These are phyloP conservation scores for Russula virescens DNA, from an alignment of 768 basidiomycete species.

Conservation along the genomic window DNA sequence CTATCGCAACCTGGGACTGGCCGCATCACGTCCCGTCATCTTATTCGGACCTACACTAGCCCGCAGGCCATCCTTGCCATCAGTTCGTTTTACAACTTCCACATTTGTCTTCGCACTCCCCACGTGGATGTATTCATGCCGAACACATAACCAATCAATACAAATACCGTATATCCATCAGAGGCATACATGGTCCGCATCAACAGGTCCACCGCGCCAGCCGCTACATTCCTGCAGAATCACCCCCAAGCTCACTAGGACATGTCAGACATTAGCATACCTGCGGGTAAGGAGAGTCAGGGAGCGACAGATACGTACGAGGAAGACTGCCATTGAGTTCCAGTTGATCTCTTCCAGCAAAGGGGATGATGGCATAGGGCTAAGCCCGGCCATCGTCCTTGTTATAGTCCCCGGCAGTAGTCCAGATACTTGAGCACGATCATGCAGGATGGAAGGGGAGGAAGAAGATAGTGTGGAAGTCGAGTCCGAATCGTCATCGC, in stretches of 20 bases:
- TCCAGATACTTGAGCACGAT: neutral
- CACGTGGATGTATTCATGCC: slow-evolving; percentile 59
- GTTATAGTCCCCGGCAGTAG: slow-evolving; percentile 23
- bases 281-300: neutral
- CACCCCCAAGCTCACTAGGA: neutral
- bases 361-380: slow-evolving; percentile 34
- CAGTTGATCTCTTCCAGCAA: slow-evolving; percentile 78
- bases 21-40: no score
- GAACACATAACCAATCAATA: slow-evolving; percentile 57
- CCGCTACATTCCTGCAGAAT: slow-evolving; percentile 68
- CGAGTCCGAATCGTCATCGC: neutral
- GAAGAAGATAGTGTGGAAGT: neutral
- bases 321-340: slow-evolving; percentile 74
- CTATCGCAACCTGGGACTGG: no score
- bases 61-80: no score
- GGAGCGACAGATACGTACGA: slow-evolving; percentile 52
- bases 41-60: no score
- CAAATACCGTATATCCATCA: slow-evolving; percentile 48
- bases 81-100: slow-evolving; percentile 27
- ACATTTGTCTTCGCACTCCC: slow-evolving; percentile 37
- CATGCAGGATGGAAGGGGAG: neutral
- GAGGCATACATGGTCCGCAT: slow-evolving; percentile 75
- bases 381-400: slow-evolving; percentile 27
- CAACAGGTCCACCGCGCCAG: slow-evolving; percentile 76
- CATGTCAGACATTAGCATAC: neutral